Percentiles rank a stretch among this genome's conserved stretches.
These are phyloP conservation scores for Piper betle DNA, from an alignment of 164 flowering plant species.

Conservation along the genomic window DNA sequence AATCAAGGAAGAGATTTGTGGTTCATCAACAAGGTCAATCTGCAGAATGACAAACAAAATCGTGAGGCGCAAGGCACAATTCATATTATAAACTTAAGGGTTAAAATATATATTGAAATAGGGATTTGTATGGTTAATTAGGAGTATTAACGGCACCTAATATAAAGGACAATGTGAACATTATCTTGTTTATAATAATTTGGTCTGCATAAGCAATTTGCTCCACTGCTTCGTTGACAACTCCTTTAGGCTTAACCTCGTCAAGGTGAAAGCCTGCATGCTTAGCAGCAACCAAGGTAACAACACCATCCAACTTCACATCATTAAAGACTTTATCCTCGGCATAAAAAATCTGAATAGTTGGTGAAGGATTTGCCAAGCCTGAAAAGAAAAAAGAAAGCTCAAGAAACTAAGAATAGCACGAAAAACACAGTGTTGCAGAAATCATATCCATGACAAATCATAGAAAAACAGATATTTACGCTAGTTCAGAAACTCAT, in stretches of 20 bases:
- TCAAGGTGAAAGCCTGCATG: constrained; percentile 71
- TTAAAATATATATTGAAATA: too few species aligned
- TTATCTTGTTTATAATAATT: constrained; percentile 88
- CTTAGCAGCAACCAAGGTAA: constrained; percentile 93
- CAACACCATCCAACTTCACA: constrained; percentile 97
- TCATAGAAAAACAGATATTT: too few species aligned
- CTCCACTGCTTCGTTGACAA: constrained; percentile 92
- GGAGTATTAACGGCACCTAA: not conserved
- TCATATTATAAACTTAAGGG: too few species aligned
- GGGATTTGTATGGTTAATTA: too few species aligned
- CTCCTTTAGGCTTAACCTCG: constrained; percentile 84
- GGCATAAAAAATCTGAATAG: constrained; percentile 95
- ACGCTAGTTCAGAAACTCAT: too few species aligned
- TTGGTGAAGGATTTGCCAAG: constrained; percentile 95
- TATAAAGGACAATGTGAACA: not conserved
- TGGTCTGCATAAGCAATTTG: constrained; percentile 94
- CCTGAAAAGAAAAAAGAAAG: constrained; percentile 29
- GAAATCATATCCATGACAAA: too few species aligned
- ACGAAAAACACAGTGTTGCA: not conserved
- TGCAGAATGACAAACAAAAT: constrained; percentile 6
- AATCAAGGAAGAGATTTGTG: constrained; percentile 50
- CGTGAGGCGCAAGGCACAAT: not conserved
- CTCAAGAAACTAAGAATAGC: not conserved
- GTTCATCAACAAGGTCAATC: constrained; percentile 90
- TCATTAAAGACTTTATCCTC: constrained; percentile 77